Evolutionary conservation across 2,329 filamentous ascomycete species (phyloP).

Genomic region (Ascocoryne sarcoides): DNA sequence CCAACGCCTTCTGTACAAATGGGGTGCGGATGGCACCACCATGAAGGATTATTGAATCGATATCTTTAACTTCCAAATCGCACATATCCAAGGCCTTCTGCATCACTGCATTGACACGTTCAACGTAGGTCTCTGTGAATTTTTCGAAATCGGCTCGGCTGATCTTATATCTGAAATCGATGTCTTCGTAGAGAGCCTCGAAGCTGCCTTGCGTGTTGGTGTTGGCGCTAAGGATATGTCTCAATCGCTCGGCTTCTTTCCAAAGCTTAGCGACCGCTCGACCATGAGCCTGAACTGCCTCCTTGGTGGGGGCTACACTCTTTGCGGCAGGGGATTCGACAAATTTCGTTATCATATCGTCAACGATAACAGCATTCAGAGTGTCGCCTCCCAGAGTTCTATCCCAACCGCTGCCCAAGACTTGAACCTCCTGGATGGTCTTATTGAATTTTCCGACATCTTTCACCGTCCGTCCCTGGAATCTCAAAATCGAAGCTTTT

Average conservation of each 20-base stretch:
- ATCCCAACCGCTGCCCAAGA: slow-evolving; percentile 83
- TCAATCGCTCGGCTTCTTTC: slow-evolving; percentile 81
- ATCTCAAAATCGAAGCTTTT: slow-evolving; percentile 80
- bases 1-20: slow-evolving; percentile 85
- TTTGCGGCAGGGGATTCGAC: slow-evolving; percentile 60
- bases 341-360: slow-evolving; percentile 81
- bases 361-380: slow-evolving; percentile 78
- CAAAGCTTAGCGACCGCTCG: slow-evolving; percentile 82
- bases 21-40: slow-evolving; percentile 86
- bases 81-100: slow-evolving; percentile 66
- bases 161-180: slow-evolving; percentile 91
- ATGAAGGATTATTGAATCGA: slow-evolving; percentile 88
- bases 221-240: slow-evolving; percentile 91
- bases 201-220: slow-evolving; percentile 71
- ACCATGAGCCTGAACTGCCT: slow-evolving; percentile 64
- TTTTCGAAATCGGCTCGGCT: slow-evolving; percentile 72
- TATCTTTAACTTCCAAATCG: slow-evolving; percentile 61
- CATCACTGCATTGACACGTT: slow-evolving; percentile 61
- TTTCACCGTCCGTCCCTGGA: slow-evolving; percentile 84
- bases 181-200: slow-evolving; percentile 82
- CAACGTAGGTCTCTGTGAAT: slow-evolving; percentile 58
- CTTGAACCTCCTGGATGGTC: slow-evolving; percentile 90
- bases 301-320: slow-evolving; percentile 51
- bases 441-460: slow-evolving; percentile 92
- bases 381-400: slow-evolving; percentile 80